Percentiles rank a stretch among this genome's conserved stretches.
These are phyloP conservation scores for Cephaloascus albidus DNA, from an alignment of 805 yeast genomes.

Conservation along the genomic window DNA sequence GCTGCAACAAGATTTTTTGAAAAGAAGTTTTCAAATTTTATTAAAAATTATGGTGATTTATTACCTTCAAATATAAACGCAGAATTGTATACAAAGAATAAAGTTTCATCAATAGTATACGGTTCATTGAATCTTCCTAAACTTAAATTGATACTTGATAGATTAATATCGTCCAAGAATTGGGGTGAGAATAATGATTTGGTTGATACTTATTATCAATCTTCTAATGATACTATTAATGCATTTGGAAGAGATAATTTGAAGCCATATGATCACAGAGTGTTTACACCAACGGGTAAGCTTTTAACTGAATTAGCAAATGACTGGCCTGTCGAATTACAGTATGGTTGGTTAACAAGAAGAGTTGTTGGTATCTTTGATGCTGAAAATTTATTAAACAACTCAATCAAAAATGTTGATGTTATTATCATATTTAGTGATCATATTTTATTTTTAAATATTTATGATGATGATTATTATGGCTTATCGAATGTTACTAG, in stretches of 20 bases:
- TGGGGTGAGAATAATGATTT: conserved; percentile 24
- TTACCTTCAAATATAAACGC: conserved; percentile 14
- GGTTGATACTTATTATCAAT: conserved; percentile 32
- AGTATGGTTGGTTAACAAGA: conserved; percentile 81
- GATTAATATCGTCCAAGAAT: conserved; percentile 42
- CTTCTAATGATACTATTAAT: conserved; percentile 59
- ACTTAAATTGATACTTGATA: conserved; percentile 55
- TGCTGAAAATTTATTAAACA: conserved; percentile 3
- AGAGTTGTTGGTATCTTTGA: conserved; percentile 73
- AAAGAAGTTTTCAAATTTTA: conserved; percentile 19
- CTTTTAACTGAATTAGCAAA: conserved; percentile 74
- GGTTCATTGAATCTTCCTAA: conserved; percentile 67
- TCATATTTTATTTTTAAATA: conserved; percentile 53
- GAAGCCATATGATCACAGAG: conserved; percentile 48
- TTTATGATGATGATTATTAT: conserved; percentile 35
- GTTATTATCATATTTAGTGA: conserved; percentile 78
- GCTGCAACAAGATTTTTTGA: conserved; percentile 59
- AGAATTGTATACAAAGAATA: background rate
- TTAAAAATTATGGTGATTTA: conserved; percentile 19
- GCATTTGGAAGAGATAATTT: conserved; percentile 63
- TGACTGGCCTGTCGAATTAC: conserved; percentile 82
- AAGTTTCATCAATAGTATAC: conserved; percentile 32
- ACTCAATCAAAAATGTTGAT: conserved; percentile 18
- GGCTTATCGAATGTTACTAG: conserved; percentile 6
- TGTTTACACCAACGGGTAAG: conserved; percentile 89